phyloP scores from a whole-genome alignment of 2,329 filamentous ascomycete genomes.

The Penicillium crustosum region DNA sequence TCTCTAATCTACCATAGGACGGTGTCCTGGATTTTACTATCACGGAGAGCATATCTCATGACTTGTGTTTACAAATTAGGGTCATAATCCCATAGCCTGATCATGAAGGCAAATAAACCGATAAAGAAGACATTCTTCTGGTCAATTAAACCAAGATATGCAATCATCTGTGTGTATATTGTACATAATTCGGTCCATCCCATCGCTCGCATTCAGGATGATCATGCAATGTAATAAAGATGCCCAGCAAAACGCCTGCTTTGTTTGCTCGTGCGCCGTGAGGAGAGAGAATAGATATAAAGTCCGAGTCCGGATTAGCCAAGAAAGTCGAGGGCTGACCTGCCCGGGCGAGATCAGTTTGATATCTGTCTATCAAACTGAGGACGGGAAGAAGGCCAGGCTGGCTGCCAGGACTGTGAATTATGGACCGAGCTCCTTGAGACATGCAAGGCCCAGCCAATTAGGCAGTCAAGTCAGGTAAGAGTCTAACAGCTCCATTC shows the following conservation, averaged over 20 bases:
- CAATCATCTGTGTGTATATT: constrained; percentile 22
- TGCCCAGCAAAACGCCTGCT: constrained; percentile 26
- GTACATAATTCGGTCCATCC: constrained; percentile 24
- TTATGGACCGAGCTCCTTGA: too few species aligned
- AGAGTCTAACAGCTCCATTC: background rate
- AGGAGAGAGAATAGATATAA: constrained; percentile 19
- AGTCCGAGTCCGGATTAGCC: background rate
- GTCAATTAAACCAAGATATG: constrained; percentile 16
- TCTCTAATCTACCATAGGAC: constrained; percentile 4
- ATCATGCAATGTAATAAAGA: constrained; percentile 22
- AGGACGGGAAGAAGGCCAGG: background rate
- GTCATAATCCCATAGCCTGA: background rate
- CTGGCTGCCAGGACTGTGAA: too few species aligned
- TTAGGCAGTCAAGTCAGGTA: background rate
- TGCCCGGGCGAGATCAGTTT: background rate
- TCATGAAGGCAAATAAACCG: background rate
- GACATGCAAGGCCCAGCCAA: background rate
- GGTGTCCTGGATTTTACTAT: background rate
- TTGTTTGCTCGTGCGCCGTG: constrained; percentile 21
- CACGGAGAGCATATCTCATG: background rate
- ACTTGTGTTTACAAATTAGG: background rate
- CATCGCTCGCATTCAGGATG: constrained; percentile 14
- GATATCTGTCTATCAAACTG: background rate
- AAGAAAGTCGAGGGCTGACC: background rate
- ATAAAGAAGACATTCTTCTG: constrained; percentile 7